These are phyloP conservation scores for Eimeria tenella DNA, from an alignment of 169 alveolate species.

Conservation along the genomic window DNA sequence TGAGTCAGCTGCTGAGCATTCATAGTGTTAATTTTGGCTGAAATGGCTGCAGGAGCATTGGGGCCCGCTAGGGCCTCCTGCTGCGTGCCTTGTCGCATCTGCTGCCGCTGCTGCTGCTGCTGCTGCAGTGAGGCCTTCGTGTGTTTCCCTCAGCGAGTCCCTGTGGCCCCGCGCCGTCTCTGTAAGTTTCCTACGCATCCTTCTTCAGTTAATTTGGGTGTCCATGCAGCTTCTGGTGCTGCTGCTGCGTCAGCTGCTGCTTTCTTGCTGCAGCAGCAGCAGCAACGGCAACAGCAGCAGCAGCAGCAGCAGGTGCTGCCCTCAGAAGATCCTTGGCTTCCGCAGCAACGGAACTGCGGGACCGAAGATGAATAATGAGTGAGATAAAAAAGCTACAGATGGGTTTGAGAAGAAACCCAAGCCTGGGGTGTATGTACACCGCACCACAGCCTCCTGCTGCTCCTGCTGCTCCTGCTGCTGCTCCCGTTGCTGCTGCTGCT, in stretches of 20 bases:
- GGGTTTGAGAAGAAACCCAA: neutral
- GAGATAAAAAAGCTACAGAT: neutral
- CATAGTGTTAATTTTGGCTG: neutral
- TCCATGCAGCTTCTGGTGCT: neutral
- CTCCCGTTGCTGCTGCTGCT: neutral
- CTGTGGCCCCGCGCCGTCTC: slow-evolving; percentile 31
- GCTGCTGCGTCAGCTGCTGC: neutral
- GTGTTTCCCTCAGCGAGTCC: neutral
- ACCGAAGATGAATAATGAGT: neutral
- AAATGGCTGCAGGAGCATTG: neutral
- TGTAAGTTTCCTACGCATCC: neutral
- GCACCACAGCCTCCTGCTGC: slow-evolving; percentile 33
- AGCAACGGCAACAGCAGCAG: neutral
- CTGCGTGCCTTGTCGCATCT: slow-evolving; percentile 12
- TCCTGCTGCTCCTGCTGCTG: neutral
- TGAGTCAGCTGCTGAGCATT: slow-evolving; percentile 47
- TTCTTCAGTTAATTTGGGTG: neutral
- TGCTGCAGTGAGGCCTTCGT: neutral
- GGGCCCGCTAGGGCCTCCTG: slow-evolving; percentile 53
- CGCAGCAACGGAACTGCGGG: neutral
- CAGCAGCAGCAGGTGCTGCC: slow-evolving; percentile 9
- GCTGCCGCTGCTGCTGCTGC: slow-evolving; percentile 38
- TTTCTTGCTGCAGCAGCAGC: neutral
- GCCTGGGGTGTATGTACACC: slow-evolving; percentile 18
- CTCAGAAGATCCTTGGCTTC: neutral